These are phyloP conservation scores for Saksenaea vasiformis DNA, from an alignment of 371 early-diverging fungal species.

Conservation along the genomic window DNA sequence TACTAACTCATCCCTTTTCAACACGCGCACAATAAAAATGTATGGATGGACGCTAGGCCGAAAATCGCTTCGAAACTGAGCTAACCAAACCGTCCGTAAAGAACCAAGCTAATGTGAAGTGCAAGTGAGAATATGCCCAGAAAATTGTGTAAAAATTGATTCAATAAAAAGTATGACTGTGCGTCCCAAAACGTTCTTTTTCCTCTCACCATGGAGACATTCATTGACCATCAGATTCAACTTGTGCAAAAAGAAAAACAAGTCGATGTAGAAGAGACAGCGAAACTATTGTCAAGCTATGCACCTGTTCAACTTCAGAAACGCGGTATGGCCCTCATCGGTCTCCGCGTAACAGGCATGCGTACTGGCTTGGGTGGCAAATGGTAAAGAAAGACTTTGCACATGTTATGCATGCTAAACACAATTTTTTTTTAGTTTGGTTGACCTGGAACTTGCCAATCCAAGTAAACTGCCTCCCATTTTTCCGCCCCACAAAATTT, in stretches of 20 bases:
- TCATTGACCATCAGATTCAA: slow-evolving; percentile 54
- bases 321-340: slow-evolving; percentile 68
- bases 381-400: slow-evolving; percentile 45
- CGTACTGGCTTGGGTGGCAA: slow-evolving; percentile 82
- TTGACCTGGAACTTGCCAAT: slow-evolving; percentile 67
- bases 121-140: no score
- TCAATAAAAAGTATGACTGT: no score
- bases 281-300: slow-evolving; percentile 47
- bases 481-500: slow-evolving; percentile 68
- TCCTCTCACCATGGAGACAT: slow-evolving; percentile 25
- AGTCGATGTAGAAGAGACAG: slow-evolving; percentile 66
- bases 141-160: no score
- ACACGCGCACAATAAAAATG: background rate
- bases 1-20: background rate
- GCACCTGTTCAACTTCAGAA: slow-evolving; percentile 68
- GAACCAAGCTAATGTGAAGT: no score
- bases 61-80: no score
- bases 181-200: no score
- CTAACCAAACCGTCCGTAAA: no score
- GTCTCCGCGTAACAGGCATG: slow-evolving; percentile 65
- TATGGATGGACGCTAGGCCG: no score
- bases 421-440: slow-evolving; percentile 37
- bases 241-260: slow-evolving; percentile 65
- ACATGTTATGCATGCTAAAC: slow-evolving; percentile 6
- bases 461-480: slow-evolving; percentile 50